Evolutionary conservation across 106 monocot genomes (phyloP).

Genomic region (Acanthochlamys bracteata): DNA sequence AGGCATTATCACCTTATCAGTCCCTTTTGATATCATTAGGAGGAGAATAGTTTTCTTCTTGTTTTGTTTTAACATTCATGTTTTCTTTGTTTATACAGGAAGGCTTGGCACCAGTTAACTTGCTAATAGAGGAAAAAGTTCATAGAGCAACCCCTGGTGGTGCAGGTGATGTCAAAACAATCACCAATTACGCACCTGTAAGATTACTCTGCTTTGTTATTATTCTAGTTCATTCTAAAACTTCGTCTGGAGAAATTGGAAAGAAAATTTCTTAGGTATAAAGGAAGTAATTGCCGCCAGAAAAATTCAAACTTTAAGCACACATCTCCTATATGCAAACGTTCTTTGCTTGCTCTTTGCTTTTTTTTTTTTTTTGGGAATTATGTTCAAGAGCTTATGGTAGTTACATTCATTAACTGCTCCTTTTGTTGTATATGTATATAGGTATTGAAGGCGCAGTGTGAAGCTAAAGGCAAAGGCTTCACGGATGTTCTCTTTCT

Average conservation of each 20-base stretch:
- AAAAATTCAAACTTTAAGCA: too few relatives aligned
- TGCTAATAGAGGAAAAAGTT: slow-evolving; percentile 30
- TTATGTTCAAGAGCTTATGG: too few relatives aligned
- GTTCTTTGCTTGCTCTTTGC: too few relatives aligned
- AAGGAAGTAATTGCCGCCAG: too few relatives aligned
- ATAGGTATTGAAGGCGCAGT: slow-evolving; percentile 75
- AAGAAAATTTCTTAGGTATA: too few relatives aligned
- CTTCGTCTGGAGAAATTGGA: too few relatives aligned
- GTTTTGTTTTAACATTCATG: background rate
- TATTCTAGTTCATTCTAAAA: too few relatives aligned
- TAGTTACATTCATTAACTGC: background rate
- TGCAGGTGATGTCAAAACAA: slow-evolving; percentile 54
- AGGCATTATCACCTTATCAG: too few relatives aligned
- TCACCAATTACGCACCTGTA: slow-evolving; percentile 61
- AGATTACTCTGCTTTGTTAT: background rate
- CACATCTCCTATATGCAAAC: too few relatives aligned
- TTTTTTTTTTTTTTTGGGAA: background rate
- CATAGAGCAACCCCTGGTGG: slow-evolving; percentile 59
- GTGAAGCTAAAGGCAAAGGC: slow-evolving; percentile 69
- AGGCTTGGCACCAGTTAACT: slow-evolving; percentile 41
- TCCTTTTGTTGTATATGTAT: slow-evolving; percentile 14
- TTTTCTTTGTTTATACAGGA: too few relatives aligned
- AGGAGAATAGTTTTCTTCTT: too few relatives aligned
- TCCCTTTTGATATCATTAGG: too few relatives aligned
- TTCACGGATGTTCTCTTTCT: slow-evolving; percentile 89